These are phyloP conservation scores for Lathyrus sativus DNA, from an alignment of 306 rosid species.

Conservation along the genomic window DNA sequence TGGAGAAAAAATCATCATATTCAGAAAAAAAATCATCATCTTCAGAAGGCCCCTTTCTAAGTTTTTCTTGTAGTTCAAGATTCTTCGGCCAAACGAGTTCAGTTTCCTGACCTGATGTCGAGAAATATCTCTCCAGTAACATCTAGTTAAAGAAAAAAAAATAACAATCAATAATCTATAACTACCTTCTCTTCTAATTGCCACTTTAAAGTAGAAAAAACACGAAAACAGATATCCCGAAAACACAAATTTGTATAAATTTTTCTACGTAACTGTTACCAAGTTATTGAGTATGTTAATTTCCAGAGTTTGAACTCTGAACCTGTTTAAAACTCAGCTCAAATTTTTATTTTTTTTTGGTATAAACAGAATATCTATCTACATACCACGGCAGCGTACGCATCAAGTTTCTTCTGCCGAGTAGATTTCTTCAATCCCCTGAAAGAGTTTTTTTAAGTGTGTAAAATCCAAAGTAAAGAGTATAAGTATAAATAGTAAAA, in stretches of 20 bases:
- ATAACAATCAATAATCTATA: background rate
- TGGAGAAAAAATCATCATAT: constrained; percentile 45
- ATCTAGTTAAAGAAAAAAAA: constrained; percentile 48
- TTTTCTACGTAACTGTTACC: background rate
- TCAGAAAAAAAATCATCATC: constrained; percentile 59
- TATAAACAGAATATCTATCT: constrained; percentile 11
- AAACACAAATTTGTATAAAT: background rate
- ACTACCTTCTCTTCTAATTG: background rate
- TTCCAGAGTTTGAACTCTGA: background rate
- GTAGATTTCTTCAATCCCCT: constrained; percentile 50
- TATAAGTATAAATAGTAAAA: no score
- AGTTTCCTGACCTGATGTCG: constrained; percentile 62
- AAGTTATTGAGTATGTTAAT: no score
- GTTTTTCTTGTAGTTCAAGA: constrained; percentile 60
- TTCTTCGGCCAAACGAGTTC: constrained; percentile 82
- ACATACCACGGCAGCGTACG: constrained; percentile 56
- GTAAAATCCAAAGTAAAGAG: constrained; percentile 17
- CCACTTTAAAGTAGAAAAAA: background rate
- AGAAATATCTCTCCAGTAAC: constrained; percentile 83
- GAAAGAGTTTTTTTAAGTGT: constrained; percentile 32
- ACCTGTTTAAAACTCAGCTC: background rate
- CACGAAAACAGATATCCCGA: background rate
- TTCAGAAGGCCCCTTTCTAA: constrained; percentile 62
- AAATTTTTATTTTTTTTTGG: background rate
- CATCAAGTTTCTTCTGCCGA: constrained; percentile 43